phyloP scores from a whole-genome alignment of 1,284 basidiomycete species.

The Ustilago vetiveriae region DNA sequence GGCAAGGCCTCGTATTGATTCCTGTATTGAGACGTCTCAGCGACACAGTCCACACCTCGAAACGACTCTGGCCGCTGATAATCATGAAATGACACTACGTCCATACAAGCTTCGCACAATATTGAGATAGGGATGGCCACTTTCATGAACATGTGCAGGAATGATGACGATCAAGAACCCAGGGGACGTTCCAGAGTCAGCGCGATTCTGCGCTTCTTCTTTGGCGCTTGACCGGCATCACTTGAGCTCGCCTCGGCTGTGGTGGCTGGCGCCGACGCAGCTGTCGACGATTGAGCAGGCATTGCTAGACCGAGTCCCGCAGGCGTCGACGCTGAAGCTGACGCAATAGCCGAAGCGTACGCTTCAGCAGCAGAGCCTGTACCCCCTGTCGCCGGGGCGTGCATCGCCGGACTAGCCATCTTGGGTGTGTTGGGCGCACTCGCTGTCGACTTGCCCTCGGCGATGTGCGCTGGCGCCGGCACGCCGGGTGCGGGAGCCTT shows the following conservation, averaged over 20 bases:
- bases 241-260: constrained; percentile 32
- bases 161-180: constrained; percentile 18
- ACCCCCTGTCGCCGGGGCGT: constrained; percentile 19
- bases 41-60: too few species aligned
- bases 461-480: constrained; percentile 30
- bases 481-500: constrained; percentile 27
- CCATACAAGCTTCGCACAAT: too few species aligned
- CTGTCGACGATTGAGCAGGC: constrained; percentile 2
- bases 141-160: too few species aligned
- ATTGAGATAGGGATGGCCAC: too few species aligned
- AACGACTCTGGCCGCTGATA: too few species aligned
- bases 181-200: constrained; percentile 72
- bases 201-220: constrained; percentile 87
- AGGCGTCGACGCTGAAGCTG: constrained; percentile 36
- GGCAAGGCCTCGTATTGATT: too few species aligned
- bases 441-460: constrained; percentile 28
- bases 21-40: too few species aligned
- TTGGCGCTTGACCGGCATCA: constrained; percentile 73
- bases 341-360: constrained; percentile 21
- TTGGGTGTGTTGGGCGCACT: constrained; percentile 31
- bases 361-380: constrained; percentile 31
- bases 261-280: neutral
- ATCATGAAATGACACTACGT: too few species aligned
- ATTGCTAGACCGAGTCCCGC: constrained; percentile 57
- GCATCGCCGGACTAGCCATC: constrained; percentile 23